Evolutionary conservation across 1,284 basidiomycete genomes (phyloP).

Genomic region (Lignosus rhinocerotis): DNA sequence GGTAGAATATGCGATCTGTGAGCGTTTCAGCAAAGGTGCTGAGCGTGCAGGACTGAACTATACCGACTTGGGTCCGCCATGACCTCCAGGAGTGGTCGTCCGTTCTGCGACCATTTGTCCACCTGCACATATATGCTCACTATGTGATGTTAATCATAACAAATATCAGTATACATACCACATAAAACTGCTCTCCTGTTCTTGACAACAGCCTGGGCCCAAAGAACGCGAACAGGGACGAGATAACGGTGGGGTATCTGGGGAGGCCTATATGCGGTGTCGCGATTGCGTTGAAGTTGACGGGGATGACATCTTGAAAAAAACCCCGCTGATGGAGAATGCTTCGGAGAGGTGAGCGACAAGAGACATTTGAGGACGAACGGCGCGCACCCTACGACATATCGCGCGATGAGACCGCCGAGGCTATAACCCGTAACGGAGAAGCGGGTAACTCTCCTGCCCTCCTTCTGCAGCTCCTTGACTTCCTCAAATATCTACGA

Average conservation of each 20-base stretch:
- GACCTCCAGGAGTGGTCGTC: slow-evolving; percentile 74
- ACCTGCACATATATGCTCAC: slow-evolving; percentile 24
- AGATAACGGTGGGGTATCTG: slow-evolving; percentile 61
- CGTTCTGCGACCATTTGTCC: slow-evolving; percentile 73
- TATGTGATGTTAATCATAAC: background rate
- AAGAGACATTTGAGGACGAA: background rate
- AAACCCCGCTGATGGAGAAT: slow-evolving; percentile 70
- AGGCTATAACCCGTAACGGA: slow-evolving; percentile 81
- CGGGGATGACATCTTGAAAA: slow-evolving; percentile 65
- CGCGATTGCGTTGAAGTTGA: slow-evolving; percentile 83
- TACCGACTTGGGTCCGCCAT: slow-evolving; percentile 82
- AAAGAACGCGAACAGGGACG: slow-evolving; percentile 54
- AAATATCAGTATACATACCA: slow-evolving; percentile 5
- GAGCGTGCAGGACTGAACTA: background rate
- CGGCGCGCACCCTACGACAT: slow-evolving; percentile 63
- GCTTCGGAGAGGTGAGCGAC: slow-evolving; percentile 26
- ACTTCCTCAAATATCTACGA: slow-evolving; percentile 54
- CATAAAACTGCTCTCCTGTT: slow-evolving; percentile 63
- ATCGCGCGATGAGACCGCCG: slow-evolving; percentile 80
- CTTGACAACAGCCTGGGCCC: slow-evolving; percentile 79
- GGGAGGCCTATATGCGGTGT: slow-evolving; percentile 80
- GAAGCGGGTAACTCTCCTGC: slow-evolving; percentile 60
- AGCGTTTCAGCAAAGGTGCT: background rate
- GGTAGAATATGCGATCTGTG: slow-evolving; percentile 74
- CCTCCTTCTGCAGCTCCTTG: slow-evolving; percentile 49